Evolutionary conservation across 1,284 basidiomycete genomes (phyloP).

Genomic region (Apiotrichum akiyoshidainum): DNA sequence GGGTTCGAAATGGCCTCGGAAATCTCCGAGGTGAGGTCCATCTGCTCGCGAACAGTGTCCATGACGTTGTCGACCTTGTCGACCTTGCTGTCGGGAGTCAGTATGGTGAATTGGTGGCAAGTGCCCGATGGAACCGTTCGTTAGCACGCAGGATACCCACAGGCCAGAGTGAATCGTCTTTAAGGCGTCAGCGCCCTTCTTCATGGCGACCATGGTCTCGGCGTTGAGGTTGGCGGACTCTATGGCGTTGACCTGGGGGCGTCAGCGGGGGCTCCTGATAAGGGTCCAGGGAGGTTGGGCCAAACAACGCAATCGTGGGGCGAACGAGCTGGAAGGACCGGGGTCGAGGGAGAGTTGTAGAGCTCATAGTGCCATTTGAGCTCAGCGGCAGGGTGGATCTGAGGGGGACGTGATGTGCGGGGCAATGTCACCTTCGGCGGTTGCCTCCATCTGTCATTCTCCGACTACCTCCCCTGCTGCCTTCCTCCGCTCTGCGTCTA

Average conservation of each 20-base stretch:
- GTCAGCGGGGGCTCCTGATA: background rate
- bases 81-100: conserved; percentile 56
- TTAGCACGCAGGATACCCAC: conserved; percentile 58
- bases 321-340: background rate
- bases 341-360: too few relatives aligned
- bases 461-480: too few relatives aligned
- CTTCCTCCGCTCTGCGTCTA: too few relatives aligned
- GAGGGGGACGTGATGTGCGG: too few relatives aligned
- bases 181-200: conserved; percentile 88
- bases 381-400: too few relatives aligned
- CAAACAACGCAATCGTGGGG: background rate
- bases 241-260: conserved; percentile 73
- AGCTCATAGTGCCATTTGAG: too few relatives aligned
- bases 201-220: conserved; percentile 97
- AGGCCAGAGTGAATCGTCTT: conserved; percentile 87
- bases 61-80: conserved; percentile 91
- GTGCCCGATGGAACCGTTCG: too few relatives aligned
- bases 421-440: too few relatives aligned
- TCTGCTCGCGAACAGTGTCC: conserved; percentile 85
- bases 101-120: too few relatives aligned
- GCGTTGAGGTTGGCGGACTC: conserved; percentile 98
- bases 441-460: too few relatives aligned
- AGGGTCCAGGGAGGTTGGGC: background rate
- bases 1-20: conserved; percentile 89
- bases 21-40: conserved; percentile 92